Conservation (phyloP, 148 eudicot species). For the Drosera capensis region DNA sequence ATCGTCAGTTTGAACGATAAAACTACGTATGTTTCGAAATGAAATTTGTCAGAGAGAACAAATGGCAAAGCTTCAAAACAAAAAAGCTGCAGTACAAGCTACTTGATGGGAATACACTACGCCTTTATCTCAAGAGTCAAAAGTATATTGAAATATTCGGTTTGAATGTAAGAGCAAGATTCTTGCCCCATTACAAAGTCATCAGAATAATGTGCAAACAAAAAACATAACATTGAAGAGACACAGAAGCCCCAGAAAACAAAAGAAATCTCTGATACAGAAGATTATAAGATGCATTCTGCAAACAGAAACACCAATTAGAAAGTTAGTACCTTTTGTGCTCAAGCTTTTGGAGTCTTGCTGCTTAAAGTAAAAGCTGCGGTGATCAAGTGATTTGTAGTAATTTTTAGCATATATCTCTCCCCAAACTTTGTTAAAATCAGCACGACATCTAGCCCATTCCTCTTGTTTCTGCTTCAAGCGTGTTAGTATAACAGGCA, state of each 20-base stretch:
- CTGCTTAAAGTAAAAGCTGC: conserved; percentile 94
- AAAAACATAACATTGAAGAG: too few species aligned
- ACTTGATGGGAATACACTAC: too few species aligned
- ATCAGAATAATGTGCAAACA: too few species aligned
- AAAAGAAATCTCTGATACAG: background rate
- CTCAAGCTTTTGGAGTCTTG: conserved; percentile 85
- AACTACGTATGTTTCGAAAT: too few species aligned
- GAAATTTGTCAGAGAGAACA: too few species aligned
- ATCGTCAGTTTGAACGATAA: too few species aligned
- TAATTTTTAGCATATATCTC: conserved; percentile 78
- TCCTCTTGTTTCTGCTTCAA: conserved; percentile 95
- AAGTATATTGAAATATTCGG: too few species aligned
- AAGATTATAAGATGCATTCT: background rate
- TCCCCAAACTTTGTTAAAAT: conserved; percentile 84
- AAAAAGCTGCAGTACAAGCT: too few species aligned
- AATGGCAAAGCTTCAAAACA: too few species aligned
- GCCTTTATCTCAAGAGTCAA: too few species aligned
- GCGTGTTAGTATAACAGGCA: conserved; percentile 83
- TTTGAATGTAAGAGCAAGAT: too few species aligned
- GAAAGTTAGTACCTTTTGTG: conserved; percentile 57
- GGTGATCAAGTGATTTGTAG: conserved; percentile 88
- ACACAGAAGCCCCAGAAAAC: background rate
- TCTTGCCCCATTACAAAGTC: too few species aligned
- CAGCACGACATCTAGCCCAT: conserved; percentile 82
- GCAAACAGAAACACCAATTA: background rate